Evolutionary conservation across 257 asterid species (phyloP), one percentile per base, ranked within the genome.

Genomic region (Coffea canephora): DNA sequence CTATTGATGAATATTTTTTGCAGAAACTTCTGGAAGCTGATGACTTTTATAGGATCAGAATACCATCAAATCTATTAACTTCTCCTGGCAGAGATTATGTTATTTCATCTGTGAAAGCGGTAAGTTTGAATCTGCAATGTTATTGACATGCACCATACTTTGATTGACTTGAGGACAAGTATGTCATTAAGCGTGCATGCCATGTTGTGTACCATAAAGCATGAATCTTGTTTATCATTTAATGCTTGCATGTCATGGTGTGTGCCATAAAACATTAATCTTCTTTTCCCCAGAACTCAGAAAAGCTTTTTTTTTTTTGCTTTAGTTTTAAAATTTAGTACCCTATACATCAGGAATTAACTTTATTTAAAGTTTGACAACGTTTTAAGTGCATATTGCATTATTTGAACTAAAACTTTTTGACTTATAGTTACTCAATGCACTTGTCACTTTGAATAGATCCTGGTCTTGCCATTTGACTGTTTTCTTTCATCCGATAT

Each of bases 21-120:
- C 96, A 96, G 99, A 89, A 87, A 83, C 94, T 96, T 54, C 80
- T 96, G 90, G 92, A 94, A 84, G 93, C 82, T 78, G 99, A 96
- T 77, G 98, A 92, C 81, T 94, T 92, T 84, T 96, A 96, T 82
- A 87, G 87, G 86, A 89, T 96, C 85, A 91, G 98, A 84, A 77
- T 96, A 36, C 96, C 96, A 3, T 91, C 98, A 74, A 92, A 89
- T 67, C 90, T 94, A 82, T 86, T 91, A 80, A 91, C 80, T 86
- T 90, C 84, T 74, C 94, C 94, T 57, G 98, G 98, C 54, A 90
- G 91, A 79, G 94, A 89, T 78, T 89, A 88, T 71, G 86, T 91
- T 73, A 73, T 94, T 76, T 94, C 99, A 61, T 90, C 99, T 1
- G 94, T 92, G 70, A 96, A 90, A 86, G 99, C 98, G 79, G 99